Base-by-base conservation (phyloP, 2,329 filamentous ascomycete genomes). In the Colletotrichum euphorbiae region DNA sequence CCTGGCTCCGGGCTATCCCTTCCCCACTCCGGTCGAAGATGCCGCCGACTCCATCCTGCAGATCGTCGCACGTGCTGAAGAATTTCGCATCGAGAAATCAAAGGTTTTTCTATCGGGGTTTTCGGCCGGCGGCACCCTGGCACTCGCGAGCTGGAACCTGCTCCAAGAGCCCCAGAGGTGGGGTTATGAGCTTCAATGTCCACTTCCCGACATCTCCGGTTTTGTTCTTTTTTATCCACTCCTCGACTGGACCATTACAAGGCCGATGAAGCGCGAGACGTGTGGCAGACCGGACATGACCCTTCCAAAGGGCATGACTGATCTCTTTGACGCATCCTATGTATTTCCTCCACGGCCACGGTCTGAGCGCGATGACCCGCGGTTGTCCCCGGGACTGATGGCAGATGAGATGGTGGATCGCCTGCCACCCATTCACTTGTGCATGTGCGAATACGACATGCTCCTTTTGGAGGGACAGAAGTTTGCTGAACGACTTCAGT, bases 371-470 rank as follows among this genome's bases (percentile, higher is more conserved):
- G 77, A 78, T 2, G 83, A 89, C 66, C 86, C 85, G 2, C 84
- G 84, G 19, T 79, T 91, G 3, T 89, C 87, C 0, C 89, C 89
- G 0, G 85, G 83, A 3, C 81, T 87, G 7, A 88, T 89, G 64
- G 76, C 83, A 0, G 84, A 88, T 70, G 81, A 82, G 31, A 72
- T 86, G n/a, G 72, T 90, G 3, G 78, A 78, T 11, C 80, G 87
- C 43, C 83, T 89, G 3, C 80, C 83, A 0, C 83, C 85, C 15
- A 76, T 90, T 3, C 80, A 90, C 17, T 77, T 90, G 46, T 87
- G 86, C 72, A 84, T 89, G 3, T 91, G 89, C 77, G 89, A 91
- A 77, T 87, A 84, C 75, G 87, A 90, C 74, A 90, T 90, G 87
- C 76, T 90, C n/a, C 81, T 88, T 9, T 80, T 79, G 2, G 88